These are phyloP conservation scores for Polyplosphaeria fusca DNA, from an alignment of 495 filamentous ascomycete genomes.

Conservation along the genomic window DNA sequence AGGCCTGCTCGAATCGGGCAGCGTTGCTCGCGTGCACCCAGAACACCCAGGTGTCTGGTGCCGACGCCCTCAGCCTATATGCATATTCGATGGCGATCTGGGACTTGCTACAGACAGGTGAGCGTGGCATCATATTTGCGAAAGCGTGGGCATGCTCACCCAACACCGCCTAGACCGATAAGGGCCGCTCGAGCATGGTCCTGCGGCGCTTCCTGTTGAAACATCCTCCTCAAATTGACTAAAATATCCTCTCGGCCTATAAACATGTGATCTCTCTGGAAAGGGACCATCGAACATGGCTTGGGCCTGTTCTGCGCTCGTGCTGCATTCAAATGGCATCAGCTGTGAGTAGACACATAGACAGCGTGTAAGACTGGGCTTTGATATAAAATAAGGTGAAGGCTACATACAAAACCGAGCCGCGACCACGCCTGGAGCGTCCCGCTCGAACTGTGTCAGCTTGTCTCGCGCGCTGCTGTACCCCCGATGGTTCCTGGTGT, in stretches of 20 bases:
- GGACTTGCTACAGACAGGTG: conserved; percentile 10
- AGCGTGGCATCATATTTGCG: neutral
- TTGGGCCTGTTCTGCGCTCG: too few relatives aligned
- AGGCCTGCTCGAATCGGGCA: conserved; percentile 17
- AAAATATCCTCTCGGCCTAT: conserved; percentile 20
- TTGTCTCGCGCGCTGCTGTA: conserved; percentile 20
- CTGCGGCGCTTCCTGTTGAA: neutral
- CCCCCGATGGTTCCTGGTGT: conserved; percentile 20
- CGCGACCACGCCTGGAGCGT: neutral
- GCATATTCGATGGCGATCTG: conserved; percentile 23
- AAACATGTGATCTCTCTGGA: conserved; percentile 6
- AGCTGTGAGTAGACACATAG: too few relatives aligned
- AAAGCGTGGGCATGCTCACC: conserved; percentile 3
- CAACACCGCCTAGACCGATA: conserved; percentile 26
- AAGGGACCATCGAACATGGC: conserved; percentile 20
- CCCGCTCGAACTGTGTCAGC: conserved; percentile 10
- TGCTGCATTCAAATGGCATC: too few relatives aligned
- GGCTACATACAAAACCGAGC: conserved; percentile 17
- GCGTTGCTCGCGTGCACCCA: conserved; percentile 23
- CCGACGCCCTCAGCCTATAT: conserved; percentile 9
- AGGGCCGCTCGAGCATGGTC: conserved; percentile 8
- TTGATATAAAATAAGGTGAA: too few relatives aligned
- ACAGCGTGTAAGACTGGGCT: too few relatives aligned
- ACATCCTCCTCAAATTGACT: conserved; percentile 2
- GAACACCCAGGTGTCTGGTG: conserved; percentile 7